Evolutionary conservation across 495 filamentous ascomycete genomes (phyloP).

Genomic region (Xylaria sp.): DNA sequence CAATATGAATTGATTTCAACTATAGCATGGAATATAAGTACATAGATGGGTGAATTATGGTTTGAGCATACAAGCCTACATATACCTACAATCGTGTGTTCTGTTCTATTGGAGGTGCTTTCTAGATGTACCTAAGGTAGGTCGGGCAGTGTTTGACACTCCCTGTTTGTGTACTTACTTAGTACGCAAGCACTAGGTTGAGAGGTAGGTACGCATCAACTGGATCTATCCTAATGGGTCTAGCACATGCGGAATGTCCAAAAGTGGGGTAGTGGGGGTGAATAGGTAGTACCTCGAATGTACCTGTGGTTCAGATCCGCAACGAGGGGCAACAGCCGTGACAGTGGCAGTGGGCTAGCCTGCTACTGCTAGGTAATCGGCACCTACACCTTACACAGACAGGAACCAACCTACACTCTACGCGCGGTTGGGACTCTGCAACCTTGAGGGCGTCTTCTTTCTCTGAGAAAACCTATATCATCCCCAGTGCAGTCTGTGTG

Average conservation of each 20-base stretch:
- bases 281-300: neutral
- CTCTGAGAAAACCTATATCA: neutral
- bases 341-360: neutral
- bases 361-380: neutral
- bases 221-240: too few species aligned
- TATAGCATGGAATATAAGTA: too few species aligned
- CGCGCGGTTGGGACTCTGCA: neutral
- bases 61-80: too few species aligned
- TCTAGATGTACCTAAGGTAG: too few species aligned
- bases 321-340: slow-evolving; percentile 11
- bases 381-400: neutral
- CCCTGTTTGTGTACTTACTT: too few species aligned
- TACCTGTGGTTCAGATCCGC: neutral
- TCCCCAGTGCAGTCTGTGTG: neutral
- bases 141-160: too few species aligned
- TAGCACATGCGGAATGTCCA: neutral
- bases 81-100: too few species aligned
- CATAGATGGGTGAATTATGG: too few species aligned
- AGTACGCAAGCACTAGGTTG: too few species aligned
- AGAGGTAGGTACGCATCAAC: too few species aligned
- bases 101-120: neutral
- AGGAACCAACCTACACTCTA: neutral
- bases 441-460: slow-evolving; percentile 7
- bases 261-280: neutral
- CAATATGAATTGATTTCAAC: too few species aligned